Evolutionary conservation across 2,329 filamentous ascomycete species (phyloP).

Genomic region (Pyricularia pennisetigena): DNA sequence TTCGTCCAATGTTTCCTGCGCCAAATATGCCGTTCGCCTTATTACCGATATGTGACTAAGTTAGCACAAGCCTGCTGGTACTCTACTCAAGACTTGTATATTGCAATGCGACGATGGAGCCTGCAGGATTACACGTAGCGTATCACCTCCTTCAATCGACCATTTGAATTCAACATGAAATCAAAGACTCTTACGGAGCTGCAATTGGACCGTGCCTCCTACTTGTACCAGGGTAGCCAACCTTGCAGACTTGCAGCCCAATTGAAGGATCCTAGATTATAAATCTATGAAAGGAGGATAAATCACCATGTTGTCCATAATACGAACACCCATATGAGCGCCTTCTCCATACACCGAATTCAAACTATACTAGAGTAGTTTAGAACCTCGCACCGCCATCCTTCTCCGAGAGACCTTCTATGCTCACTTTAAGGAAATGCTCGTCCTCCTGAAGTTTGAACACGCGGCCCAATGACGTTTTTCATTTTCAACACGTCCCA

Average conservation of each 20-base stretch:
- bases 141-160: no score
- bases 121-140: no score
- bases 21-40: no score
- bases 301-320: background rate
- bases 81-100: no score
- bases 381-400: background rate
- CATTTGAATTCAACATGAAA: background rate
- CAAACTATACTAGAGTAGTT: background rate
- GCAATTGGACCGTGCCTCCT: background rate
- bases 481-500: conserved; percentile 32
- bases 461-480: conserved; percentile 7
- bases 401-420: background rate
- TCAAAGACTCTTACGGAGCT: background rate
- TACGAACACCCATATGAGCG: background rate
- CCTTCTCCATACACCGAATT: background rate
- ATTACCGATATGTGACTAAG: no score
- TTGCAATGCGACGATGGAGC: no score
- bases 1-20: no score
- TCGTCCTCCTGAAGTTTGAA: conserved; percentile 11
- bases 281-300: background rate
- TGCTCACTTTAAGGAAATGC: conserved; percentile 11
- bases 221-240: background rate
- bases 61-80: no score
- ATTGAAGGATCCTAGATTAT: background rate
- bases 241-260: background rate